Base-by-base conservation (phyloP, 2,329 filamentous ascomycete species). In the Podosphaera leucotricha region DNA sequence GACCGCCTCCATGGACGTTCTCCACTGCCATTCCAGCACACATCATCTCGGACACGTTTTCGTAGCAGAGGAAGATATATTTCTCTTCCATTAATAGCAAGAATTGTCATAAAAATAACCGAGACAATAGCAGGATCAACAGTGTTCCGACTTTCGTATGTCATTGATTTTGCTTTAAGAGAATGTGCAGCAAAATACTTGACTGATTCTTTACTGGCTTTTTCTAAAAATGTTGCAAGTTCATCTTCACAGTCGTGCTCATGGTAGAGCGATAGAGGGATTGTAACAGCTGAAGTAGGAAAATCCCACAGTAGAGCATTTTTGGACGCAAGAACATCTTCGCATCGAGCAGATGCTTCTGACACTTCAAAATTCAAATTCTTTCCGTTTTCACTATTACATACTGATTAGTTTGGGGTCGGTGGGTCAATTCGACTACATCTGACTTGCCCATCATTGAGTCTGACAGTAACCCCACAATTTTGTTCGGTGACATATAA, bases 41-140 rank as follows among this genome's bases (percentile, higher is more conserved):
- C 66, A n/a, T 78, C 74, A 42, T 81, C 77, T 0, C 71, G 64
- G 0, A 80, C 65, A 2, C 67, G 62, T 53, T 82, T 82, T 0
- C 60, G 60, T 1, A 78, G 52, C 0, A 60, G 26, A 0, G 59
- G 51, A 0, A 65, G 57, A 0, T 56, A 39, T 0, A 61, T 46
- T 0, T 58, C 47, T 0, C 53, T 48, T 0, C 76, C 76, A 6
- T 68, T 61, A 0, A 64, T 67, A 50, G 73, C 67, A 0, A 82
- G 56, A 0, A 80, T 54, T 0, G 71, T 65, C 59, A 78, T 70
- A 7, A 81, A 61, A 46, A 78, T 62, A 7, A 72, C 64, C 0
- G 65, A 70, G 2, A 82, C 65, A 2, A 80, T 56, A 0, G 65
- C 61, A 0, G 77, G 76, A 45, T 70, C 57, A 0, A 63, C 57